Percentiles rank a stretch among this genome's conserved stretches.
phyloP scores from a whole-genome alignment of 371 early-diverging fungal genomes.

The Mycotypha africana region DNA sequence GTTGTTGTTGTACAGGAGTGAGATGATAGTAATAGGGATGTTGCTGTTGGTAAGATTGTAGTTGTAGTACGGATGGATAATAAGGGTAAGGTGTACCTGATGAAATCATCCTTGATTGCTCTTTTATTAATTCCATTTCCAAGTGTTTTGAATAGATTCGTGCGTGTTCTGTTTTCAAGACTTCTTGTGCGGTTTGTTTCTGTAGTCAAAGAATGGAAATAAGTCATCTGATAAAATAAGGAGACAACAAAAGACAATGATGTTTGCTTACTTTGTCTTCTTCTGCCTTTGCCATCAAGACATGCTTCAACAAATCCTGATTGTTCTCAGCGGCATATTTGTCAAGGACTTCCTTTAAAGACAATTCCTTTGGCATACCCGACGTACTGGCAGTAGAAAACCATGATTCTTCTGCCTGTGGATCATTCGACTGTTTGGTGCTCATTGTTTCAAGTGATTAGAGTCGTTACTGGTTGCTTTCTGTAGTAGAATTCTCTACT shows the following conservation, averaged over 20 bases:
- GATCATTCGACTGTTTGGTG: too few relatives aligned
- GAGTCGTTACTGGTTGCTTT: too few relatives aligned
- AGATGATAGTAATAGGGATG: not conserved
- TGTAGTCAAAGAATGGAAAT: constrained; percentile 1
- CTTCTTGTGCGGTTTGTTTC: constrained; percentile 33
- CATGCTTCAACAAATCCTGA: constrained; percentile 37
- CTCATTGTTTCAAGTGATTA: too few relatives aligned
- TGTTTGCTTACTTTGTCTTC: constrained; percentile 41
- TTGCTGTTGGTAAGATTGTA: too few relatives aligned
- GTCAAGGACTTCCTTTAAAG: constrained; percentile 42
- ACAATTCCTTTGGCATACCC: constrained; percentile 23
- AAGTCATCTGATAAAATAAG: not conserved
- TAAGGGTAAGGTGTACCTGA: not conserved
- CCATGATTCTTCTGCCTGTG: too few relatives aligned
- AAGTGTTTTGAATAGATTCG: constrained; percentile 28
- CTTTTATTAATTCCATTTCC: constrained; percentile 30
- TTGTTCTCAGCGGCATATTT: constrained; percentile 29
- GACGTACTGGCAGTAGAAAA: too few relatives aligned
- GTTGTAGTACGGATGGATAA: too few relatives aligned
- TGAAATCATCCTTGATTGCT: constrained; percentile 12
- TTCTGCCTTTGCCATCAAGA: constrained; percentile 42
- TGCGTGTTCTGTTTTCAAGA: constrained; percentile 30
- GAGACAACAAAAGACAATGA: not conserved
- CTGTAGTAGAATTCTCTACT: too few relatives aligned
- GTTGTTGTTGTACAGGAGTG: constrained; percentile 24